phyloP scores from a whole-genome alignment of 805 yeast species.

The Nakazawaea ishiwadae region DNA sequence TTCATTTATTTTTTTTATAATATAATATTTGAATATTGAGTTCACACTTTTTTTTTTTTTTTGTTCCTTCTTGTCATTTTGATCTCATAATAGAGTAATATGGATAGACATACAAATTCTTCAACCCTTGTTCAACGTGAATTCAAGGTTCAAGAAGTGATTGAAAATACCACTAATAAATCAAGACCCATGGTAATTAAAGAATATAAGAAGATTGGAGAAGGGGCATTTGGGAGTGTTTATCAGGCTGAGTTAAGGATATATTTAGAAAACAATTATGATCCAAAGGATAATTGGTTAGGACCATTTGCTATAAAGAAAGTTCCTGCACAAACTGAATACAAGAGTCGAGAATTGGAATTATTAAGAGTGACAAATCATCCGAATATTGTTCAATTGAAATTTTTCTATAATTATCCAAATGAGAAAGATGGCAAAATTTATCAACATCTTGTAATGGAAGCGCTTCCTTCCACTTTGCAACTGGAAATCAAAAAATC shows the following conservation, averaged over 20 bases:
- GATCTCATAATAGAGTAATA: no score
- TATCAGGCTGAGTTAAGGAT: conserved; percentile 56
- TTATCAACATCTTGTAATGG: conserved; percentile 83
- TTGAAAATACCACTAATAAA: conserved; percentile 50
- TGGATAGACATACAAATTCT: not conserved
- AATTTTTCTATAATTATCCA: conserved; percentile 66
- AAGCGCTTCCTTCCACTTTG: conserved; percentile 76
- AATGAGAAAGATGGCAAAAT: conserved; percentile 58
- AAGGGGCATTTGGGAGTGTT: conserved; percentile 85
- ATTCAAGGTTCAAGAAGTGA: conserved; percentile 55
- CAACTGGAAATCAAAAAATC: conserved; percentile 72
- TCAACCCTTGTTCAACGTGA: conserved; percentile 21
- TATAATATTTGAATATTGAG: no score
- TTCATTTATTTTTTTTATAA: no score
- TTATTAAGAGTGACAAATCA: conserved; percentile 70
- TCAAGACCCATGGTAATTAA: conserved; percentile 60
- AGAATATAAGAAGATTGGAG: conserved; percentile 74
- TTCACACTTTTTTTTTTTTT: no score
- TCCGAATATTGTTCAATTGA: conserved; percentile 70
- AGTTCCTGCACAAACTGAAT: conserved; percentile 85
- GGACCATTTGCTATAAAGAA: conserved; percentile 85
- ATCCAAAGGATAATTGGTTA: conserved; percentile 38
- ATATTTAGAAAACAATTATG: conserved; percentile 15
- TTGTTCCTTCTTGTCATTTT: no score
- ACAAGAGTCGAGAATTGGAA: conserved; percentile 77